phyloP scores from a whole-genome alignment of 176 grass and related monocot species.

The Musa troglodytarum region DNA sequence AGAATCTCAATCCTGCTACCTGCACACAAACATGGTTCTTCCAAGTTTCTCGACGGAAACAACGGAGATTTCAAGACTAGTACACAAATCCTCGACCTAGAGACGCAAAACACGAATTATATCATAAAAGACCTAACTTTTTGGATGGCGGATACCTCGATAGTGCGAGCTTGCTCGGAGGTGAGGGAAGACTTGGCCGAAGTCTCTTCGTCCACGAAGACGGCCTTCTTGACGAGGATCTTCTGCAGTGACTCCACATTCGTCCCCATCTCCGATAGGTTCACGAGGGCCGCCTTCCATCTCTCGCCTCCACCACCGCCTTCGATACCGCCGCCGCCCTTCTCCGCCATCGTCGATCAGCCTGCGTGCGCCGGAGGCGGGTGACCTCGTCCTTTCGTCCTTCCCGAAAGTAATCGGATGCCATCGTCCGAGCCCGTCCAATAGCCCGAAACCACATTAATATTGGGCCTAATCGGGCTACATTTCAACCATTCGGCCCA shows the following conservation, averaged over 20 bases:
- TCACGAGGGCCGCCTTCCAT: slow-evolving; percentile 66
- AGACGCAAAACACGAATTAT: too few species aligned
- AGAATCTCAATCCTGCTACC: too few species aligned
- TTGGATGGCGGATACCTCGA: slow-evolving; percentile 65
- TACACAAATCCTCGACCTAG: too few species aligned
- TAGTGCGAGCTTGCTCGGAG: slow-evolving; percentile 69
- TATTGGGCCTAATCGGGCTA: too few species aligned
- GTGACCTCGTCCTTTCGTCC: too few species aligned
- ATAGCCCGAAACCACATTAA: background rate
- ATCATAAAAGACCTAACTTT: slow-evolving; percentile 1
- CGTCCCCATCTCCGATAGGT: slow-evolving; percentile 34
- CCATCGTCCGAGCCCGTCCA: background rate
- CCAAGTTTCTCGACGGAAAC: too few species aligned
- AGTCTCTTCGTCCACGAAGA: slow-evolving; percentile 86
- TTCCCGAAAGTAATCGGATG: background rate
- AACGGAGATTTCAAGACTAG: too few species aligned
- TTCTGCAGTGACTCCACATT: slow-evolving; percentile 66
- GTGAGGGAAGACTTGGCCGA: slow-evolving; percentile 59
- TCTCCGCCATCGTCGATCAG: slow-evolving; percentile 22
- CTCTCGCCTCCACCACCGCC: slow-evolving; percentile 29
- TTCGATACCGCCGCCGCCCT: slow-evolving; percentile 4
- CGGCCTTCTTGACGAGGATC: slow-evolving; percentile 60
- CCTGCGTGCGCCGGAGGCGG: background rate
- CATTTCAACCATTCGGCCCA: too few species aligned
- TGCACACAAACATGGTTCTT: too few species aligned